These are phyloP conservation scores for Brettanomyces custersianus DNA, from an alignment of 805 yeast species.

Conservation along the genomic window DNA sequence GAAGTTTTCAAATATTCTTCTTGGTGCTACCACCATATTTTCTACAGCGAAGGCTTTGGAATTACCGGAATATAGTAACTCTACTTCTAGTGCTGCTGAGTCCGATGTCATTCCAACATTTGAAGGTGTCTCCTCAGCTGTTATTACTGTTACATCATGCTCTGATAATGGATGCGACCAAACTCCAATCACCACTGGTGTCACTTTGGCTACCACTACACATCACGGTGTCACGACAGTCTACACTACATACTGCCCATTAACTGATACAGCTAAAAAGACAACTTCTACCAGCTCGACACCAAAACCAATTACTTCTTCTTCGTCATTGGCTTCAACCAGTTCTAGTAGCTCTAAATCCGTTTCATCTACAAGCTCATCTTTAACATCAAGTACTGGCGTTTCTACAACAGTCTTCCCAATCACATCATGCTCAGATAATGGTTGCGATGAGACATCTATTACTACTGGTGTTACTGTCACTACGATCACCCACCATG, in stretches of 20 bases:
- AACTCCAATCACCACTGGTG: conserved; percentile 4
- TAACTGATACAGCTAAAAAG: conserved; percentile 6
- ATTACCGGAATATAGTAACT: conserved; percentile 1
- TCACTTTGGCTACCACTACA: conserved; percentile 17
- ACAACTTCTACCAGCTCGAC: background rate
- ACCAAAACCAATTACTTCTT: conserved; percentile 1
- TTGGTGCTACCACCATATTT: background rate
- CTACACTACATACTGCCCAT: conserved; percentile 31
- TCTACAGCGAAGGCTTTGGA: conserved; percentile 1
- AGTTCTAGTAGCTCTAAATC: background rate
- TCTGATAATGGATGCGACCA: conserved; percentile 1
- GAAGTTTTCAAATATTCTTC: conserved; percentile 3
- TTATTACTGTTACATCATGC: conserved; percentile 1
- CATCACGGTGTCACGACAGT: conserved; percentile 25
- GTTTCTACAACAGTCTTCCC: background rate
- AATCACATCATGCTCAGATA: conserved; percentile 9
- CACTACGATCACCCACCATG: conserved; percentile 26
- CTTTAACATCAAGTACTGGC: conserved; percentile 1
- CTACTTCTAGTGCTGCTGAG: conserved; percentile 2
- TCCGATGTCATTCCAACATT: background rate
- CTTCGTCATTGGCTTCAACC: background rate
- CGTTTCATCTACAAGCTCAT: background rate
- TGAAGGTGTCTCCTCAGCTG: conserved; percentile 2
- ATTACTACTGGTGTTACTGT: conserved; percentile 13
- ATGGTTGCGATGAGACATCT: conserved; percentile 7